These are phyloP conservation scores for Phytophthora megakarya DNA, from an alignment of 352 stramenopile species.

Conservation along the genomic window DNA sequence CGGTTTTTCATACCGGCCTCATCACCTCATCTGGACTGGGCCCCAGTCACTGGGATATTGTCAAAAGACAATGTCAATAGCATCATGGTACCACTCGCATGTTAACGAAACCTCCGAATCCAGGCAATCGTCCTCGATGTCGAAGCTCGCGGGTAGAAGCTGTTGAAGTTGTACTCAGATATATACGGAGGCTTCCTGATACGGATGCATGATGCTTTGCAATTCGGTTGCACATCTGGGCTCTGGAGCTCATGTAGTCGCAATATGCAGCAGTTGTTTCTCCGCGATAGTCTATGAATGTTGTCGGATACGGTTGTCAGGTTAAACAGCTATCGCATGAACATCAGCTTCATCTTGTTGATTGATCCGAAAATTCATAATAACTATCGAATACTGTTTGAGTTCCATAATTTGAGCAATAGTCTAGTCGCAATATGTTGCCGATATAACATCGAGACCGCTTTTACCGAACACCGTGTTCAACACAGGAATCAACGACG, in stretches of 20 bases:
- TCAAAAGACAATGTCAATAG: too few relatives aligned
- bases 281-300: background rate
- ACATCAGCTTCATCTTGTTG: background rate
- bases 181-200: slow-evolving; percentile 30
- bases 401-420: too few relatives aligned
- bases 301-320: background rate
- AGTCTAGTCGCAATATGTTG: too few relatives aligned
- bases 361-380: background rate
- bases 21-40: too few relatives aligned
- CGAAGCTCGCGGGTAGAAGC: background rate
- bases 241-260: slow-evolving; percentile 1
- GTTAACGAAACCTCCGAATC: too few relatives aligned
- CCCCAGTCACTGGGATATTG: too few relatives aligned
- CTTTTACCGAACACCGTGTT: too few relatives aligned
- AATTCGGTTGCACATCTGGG: slow-evolving; percentile 24
- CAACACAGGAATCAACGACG: background rate
- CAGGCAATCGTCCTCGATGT: background rate
- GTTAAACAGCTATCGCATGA: background rate
- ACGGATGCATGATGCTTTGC: slow-evolving; percentile 21
- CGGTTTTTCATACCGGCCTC: too few relatives aligned
- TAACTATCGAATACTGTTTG: background rate
- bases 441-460: too few relatives aligned
- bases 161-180: slow-evolving; percentile 30
- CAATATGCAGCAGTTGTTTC: background rate
- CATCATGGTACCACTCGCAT: too few relatives aligned